Evolutionary conservation across 2,329 filamentous ascomycete genomes (phyloP).

Genomic region (Lasiodiplodia citricola): DNA sequence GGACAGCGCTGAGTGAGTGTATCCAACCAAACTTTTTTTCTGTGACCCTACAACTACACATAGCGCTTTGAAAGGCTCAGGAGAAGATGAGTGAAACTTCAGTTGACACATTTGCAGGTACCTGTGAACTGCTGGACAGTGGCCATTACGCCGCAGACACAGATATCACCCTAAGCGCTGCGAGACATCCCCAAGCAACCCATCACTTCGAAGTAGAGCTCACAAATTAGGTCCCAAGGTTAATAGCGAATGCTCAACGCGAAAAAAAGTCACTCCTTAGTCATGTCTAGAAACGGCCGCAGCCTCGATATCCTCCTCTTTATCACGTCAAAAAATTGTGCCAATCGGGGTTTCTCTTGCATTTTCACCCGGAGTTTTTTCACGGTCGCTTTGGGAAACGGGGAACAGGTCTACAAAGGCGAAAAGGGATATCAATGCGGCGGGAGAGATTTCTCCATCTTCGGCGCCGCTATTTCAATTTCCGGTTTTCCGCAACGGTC

Average conservation of each 20-base stretch:
- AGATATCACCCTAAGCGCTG: background rate
- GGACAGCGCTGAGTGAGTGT: conserved; percentile 52
- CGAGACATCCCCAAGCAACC: background rate
- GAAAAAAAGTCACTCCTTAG: background rate
- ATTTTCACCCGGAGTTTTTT: conserved; percentile 10
- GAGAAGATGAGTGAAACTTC: background rate
- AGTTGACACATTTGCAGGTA: background rate
- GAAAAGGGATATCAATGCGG: conserved; percentile 4
- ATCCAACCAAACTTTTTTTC: background rate
- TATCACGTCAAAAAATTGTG: background rate
- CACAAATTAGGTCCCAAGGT: background rate
- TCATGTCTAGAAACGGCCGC: conserved; percentile 20
- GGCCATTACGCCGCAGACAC: background rate
- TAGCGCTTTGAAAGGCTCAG: background rate
- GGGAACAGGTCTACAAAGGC: background rate
- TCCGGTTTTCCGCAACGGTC: background rate
- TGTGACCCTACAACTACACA: background rate
- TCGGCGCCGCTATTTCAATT: background rate
- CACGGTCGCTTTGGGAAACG: background rate
- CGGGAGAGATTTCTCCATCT: background rate
- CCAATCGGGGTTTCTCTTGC: background rate
- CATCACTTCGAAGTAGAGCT: background rate
- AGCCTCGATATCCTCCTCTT: conserved; percentile 10
- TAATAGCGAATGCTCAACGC: background rate
- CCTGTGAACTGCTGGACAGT: background rate